These are phyloP conservation scores for Nothopassalora personata DNA, from an alignment of 2,329 filamentous ascomycete species.

Conservation along the genomic window DNA sequence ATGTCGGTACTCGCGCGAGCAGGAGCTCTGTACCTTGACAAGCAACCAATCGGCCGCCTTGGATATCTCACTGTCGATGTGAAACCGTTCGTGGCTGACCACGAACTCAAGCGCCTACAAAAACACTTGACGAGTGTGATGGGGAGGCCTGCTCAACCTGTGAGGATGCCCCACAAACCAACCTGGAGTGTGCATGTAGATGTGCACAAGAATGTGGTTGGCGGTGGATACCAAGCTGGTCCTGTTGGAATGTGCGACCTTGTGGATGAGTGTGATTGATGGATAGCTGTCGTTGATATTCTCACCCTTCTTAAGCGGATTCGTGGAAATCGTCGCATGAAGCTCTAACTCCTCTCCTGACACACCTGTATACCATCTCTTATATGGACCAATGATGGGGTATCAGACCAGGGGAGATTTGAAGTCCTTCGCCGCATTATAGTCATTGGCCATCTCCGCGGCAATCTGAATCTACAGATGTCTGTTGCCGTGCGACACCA, in stretches of 20 bases:
- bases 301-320: background rate
- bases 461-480: background rate
- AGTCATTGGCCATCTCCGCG: background rate
- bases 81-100: background rate
- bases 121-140: background rate
- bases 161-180: background rate
- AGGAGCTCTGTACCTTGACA: background rate
- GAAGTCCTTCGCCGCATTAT: background rate
- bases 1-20: too few relatives aligned
- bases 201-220: background rate
- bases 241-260: background rate
- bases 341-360: too few relatives aligned
- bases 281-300: background rate
- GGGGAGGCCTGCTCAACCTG: background rate
- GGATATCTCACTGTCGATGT: background rate
- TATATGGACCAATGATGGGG: too few relatives aligned
- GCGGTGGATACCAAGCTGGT: background rate
- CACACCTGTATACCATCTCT: too few relatives aligned
- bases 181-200: background rate
- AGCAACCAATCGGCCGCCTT: background rate
- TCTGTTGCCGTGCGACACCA: background rate
- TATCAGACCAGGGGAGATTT: background rate
- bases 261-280: background rate
- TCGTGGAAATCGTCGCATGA: background rate
- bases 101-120: background rate